These are phyloP conservation scores for Funneliformis caledonium DNA, from an alignment of 371 early-diverging fungal species.

Conservation along the genomic window DNA sequence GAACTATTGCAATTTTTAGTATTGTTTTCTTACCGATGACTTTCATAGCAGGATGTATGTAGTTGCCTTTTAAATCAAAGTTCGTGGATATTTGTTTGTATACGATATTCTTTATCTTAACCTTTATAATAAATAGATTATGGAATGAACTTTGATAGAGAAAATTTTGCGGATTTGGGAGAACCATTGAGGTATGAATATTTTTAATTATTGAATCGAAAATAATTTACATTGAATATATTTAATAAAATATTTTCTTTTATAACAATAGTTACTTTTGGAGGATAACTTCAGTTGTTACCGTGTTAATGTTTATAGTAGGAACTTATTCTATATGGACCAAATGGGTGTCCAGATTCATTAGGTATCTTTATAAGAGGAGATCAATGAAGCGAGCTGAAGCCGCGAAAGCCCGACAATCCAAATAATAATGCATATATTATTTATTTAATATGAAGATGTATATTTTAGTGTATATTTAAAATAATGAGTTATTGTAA, in stretches of 20 bases:
- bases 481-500: no score
- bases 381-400: no score
- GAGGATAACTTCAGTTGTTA: neutral
- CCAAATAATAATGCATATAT: no score
- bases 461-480: no score
- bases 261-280: slow-evolving; percentile 5
- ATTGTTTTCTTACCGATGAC: slow-evolving; percentile 52
- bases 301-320: neutral
- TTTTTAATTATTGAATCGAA: neutral
- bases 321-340: neutral
- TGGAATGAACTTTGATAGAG: slow-evolving; percentile 52
- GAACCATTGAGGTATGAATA: neutral
- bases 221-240: neutral
- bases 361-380: neutral
- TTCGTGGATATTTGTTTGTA: neutral
- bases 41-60: slow-evolving; percentile 51
- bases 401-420: no score
- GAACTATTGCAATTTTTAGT: slow-evolving; percentile 44
- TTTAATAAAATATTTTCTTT: neutral
- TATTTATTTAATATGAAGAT: no score
- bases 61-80: neutral
- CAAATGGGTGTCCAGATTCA: slow-evolving; percentile 5
- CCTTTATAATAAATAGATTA: slow-evolving; percentile 42
- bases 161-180: slow-evolving; percentile 46
- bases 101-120: neutral